Base-by-base conservation (phyloP, 371 early-diverging fungal genomes). In the Mucor mucedo region DNA sequence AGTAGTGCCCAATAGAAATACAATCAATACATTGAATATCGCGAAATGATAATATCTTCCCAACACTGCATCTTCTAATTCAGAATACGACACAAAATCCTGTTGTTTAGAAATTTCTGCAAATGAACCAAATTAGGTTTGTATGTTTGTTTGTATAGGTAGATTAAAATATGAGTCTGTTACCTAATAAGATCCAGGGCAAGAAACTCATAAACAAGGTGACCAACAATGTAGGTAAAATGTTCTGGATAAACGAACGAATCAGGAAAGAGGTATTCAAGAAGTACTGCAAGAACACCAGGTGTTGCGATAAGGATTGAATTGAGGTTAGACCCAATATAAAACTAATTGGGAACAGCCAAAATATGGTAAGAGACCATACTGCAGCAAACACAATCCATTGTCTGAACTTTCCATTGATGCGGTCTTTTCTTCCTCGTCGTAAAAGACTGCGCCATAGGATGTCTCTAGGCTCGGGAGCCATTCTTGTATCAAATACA, bases 391-490 rank as follows among this genome's bases (percentile, higher is more conserved):
- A 79, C 0, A 87, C 81, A 16, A 83, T 55, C 60, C 78, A 80
- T 39, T 83, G 79, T 42, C 82, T 53, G 29, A 82, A 52, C n/a
- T 70, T 61, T 9, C 79, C 73, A 50, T 63, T 72, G 8, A 67
- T 70, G 21, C 63, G 71, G 56, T 63, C 78, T n/a, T 77, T 75
- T 35, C 77, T 73, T 44, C 84, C 80, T 48, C 75, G 72, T 28
- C 84, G 77, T 59, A 89, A 85, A 28, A 95, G 72, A 68, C 93
- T 94, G 56, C 84, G 75, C 98, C 98, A 97, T 64, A 89, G 83
- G 14, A 97, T 76, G 70, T 94, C 96, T 42, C 96, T 87, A 29
- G 98, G 98, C 64, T 96, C 96, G 0, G 96, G 95, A 8, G 96
- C 96, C 75, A 91, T 78, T 30, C 78, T 75, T 0, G 91, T 87